A percentile compares a stretch with the other conserved stretches of the same genome.
phyloP scores from a whole-genome alignment of 495 filamentous ascomycete genomes.

The Penicillium arizonense region DNA sequence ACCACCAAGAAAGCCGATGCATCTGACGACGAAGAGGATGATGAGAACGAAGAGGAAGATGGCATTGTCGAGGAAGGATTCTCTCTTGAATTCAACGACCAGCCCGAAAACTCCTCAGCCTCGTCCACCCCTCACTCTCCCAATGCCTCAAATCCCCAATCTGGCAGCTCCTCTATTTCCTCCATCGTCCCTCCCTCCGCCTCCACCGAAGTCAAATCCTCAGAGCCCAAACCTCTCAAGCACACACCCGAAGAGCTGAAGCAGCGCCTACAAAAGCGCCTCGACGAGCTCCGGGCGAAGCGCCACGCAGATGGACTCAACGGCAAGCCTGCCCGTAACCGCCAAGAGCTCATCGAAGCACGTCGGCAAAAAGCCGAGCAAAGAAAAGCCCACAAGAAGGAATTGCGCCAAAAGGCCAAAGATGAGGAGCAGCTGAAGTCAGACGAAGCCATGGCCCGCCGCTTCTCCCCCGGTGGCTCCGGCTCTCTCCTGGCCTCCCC shows the following conservation, averaged over 20 bases:
- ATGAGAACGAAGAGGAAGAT: conserved; percentile 34
- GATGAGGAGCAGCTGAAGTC: conserved; percentile 68
- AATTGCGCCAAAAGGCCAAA: conserved; percentile 68
- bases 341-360: conserved; percentile 87
- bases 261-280: conserved; percentile 72
- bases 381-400: conserved; percentile 84
- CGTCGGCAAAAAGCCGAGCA: conserved; percentile 82
- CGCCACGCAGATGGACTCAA: conserved; percentile 81
- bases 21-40: conserved; percentile 21
- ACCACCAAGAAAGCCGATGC: conserved; percentile 23
- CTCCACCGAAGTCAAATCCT: conserved; percentile 31
- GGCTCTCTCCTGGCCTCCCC: conserved; percentile 59
- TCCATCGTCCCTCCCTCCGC: conserved; percentile 60
- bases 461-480: conserved; percentile 49
- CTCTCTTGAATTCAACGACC: conserved; percentile 39
- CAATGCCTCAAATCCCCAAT: conserved; percentile 54
- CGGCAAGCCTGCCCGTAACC: conserved; percentile 73
- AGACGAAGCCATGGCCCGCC: conserved; percentile 63
- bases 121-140: conserved; percentile 61
- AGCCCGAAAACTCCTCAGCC: conserved; percentile 43
- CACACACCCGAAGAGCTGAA: conserved; percentile 67
- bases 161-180: conserved; percentile 70
- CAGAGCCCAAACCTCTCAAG: conserved; percentile 41
- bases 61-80: conserved; percentile 46
- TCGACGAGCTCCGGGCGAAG: conserved; percentile 75